Evolutionary conservation across 2,329 filamentous ascomycete genomes (phyloP).

Genomic region (Microascus cirrosus): DNA sequence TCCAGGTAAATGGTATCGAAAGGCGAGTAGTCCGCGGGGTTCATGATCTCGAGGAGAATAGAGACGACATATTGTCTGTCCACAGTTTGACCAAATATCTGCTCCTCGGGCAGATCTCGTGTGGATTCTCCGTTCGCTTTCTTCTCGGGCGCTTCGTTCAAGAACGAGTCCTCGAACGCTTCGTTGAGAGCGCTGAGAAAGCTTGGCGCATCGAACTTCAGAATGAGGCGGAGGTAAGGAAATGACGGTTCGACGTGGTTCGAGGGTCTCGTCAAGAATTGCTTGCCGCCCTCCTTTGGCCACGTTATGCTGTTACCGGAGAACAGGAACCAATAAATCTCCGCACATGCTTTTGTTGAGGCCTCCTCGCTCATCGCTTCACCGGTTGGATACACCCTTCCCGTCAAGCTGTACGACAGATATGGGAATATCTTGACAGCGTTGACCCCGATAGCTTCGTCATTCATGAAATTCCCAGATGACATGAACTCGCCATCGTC

Average conservation of each 20-base stretch:
- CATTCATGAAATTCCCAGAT: constrained; percentile 20
- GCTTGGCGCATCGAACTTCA: constrained; percentile 82
- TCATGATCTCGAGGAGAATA: constrained; percentile 87
- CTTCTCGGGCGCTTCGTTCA: constrained; percentile 68
- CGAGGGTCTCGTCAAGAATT: constrained; percentile 49
- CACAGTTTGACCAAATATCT: constrained; percentile 59
- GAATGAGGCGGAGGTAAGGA: constrained; percentile 70
- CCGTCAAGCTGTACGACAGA: constrained; percentile 81
- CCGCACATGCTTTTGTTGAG: constrained; percentile 67
- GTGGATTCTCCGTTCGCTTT: constrained; percentile 38
- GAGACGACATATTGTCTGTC: constrained; percentile 89
- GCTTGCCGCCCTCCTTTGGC: constrained; percentile 53
- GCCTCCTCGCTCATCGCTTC: constrained; percentile 61
- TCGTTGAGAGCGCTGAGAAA: constrained; percentile 95
- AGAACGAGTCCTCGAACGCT: constrained; percentile 87
- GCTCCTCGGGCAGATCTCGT: constrained; percentile 49
- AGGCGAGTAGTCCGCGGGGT: constrained; percentile 58
- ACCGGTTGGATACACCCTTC: constrained; percentile 83
- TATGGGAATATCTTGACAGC: constrained; percentile 92
- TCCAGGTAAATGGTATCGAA: constrained; percentile 90
- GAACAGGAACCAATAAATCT: constrained; percentile 89
- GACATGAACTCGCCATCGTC: constrained; percentile 32
- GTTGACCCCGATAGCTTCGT: constrained; percentile 54
- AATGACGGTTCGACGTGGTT: constrained; percentile 61
- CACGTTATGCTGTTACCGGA: constrained; percentile 68